Percentiles rank a stretch among this genome's conserved stretches.
Evolutionary conservation across 805 yeast genomes (phyloP).

Genomic region (Schwanniomyces pseudopolymorphus): DNA sequence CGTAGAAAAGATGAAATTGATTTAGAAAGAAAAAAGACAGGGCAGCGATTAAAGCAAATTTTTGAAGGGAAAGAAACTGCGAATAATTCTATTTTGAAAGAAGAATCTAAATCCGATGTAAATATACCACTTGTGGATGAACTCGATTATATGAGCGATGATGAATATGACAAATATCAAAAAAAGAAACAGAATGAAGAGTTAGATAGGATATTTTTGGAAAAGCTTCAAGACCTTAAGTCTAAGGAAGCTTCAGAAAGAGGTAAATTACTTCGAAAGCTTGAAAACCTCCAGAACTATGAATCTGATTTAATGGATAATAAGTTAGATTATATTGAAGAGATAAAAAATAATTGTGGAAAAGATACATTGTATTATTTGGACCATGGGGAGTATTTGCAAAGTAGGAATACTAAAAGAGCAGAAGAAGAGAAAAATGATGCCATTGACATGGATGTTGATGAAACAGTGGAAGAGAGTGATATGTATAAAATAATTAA

Average conservation of each 20-base stretch:
- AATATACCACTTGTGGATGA: constrained; percentile 12
- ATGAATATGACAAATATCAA: constrained; percentile 24
- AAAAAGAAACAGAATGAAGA: constrained; percentile 20
- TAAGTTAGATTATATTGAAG: constrained; percentile 34
- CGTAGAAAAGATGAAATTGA: constrained; percentile 49
- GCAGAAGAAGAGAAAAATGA: constrained; percentile 46
- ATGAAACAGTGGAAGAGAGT: constrained; percentile 39
- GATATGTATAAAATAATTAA: not conserved
- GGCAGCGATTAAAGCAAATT: constrained; percentile 45
- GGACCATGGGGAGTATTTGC: constrained; percentile 45
- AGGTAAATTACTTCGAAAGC: constrained; percentile 17
- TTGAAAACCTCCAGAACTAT: constrained; percentile 26
- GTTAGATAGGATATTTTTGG: constrained; percentile 17
- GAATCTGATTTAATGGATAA: constrained; percentile 38
- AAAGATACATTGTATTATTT: constrained; percentile 31
- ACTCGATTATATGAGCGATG: constrained; percentile 26
- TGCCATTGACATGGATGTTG: constrained; percentile 41
- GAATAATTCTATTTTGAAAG: constrained; percentile 16
- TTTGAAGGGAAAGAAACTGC: constrained; percentile 35
- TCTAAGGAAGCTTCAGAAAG: constrained; percentile 16
- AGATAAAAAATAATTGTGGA: constrained; percentile 23
- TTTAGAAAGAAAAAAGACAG: constrained; percentile 50
- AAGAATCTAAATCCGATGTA: constrained; percentile 12
- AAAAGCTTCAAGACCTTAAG: not conserved
- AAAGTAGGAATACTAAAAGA: constrained; percentile 34